A percentile compares a stretch with the other conserved stretches of the same genome.
These are phyloP conservation scores for Stachybotrys echinatus DNA, from an alignment of 2,329 filamentous ascomycete genomes.

Conservation along the genomic window DNA sequence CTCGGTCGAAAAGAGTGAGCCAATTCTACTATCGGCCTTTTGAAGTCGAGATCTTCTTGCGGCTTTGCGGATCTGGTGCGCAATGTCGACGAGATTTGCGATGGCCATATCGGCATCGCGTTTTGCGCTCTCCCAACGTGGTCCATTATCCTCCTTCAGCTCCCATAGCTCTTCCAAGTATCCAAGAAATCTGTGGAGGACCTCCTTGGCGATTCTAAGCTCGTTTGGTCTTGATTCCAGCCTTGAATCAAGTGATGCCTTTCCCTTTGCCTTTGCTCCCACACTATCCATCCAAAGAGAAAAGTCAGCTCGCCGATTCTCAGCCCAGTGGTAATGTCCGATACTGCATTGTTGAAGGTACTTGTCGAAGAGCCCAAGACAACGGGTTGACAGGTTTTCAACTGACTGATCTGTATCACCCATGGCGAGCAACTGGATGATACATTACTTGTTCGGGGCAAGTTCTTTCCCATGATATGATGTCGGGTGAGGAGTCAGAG, in stretches of 20 bases:
- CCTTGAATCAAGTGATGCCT: conserved; percentile 4
- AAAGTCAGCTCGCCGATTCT: conserved; percentile 7
- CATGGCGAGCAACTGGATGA: no score
- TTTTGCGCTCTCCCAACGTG: conserved; percentile 1
- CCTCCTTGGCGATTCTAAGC: conserved; percentile 2
- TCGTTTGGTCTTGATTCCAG: conserved; percentile 3
- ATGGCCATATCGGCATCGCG: conserved; percentile 4
- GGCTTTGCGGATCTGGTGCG: conserved; percentile 5
- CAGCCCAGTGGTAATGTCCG: neutral
- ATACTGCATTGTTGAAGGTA: neutral
- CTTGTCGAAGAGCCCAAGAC: no score
- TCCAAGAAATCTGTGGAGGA: neutral
- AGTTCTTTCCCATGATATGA: no score
- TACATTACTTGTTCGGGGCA: no score
- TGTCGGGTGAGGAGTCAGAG: no score
- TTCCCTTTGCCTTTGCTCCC: conserved; percentile 6
- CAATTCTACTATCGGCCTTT: conserved; percentile 1
- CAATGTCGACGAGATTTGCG: conserved; percentile 4
- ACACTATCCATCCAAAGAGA: conserved; percentile 9
- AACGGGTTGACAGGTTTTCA: no score
- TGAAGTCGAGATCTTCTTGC: conserved; percentile 3
- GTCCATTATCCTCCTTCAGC: no score
- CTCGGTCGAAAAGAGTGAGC: neutral
- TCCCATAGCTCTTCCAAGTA: no score
- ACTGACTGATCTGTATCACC: no score